These are phyloP conservation scores for Sclerospora graminicola DNA, from an alignment of 352 stramenopile species.

Conservation along the genomic window DNA sequence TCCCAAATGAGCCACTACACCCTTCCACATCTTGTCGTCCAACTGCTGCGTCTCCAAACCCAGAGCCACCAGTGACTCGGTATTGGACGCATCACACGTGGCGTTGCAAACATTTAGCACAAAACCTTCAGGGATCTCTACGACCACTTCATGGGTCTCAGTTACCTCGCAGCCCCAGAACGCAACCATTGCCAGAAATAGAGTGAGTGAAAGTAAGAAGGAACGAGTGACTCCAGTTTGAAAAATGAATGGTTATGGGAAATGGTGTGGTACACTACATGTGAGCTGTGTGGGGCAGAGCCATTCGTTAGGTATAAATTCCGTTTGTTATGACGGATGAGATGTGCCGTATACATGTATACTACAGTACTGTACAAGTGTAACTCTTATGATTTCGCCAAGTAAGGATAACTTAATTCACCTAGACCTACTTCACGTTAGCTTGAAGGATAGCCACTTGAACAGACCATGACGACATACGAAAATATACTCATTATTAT, in stretches of 20 bases:
- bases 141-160: constrained; percentile 38
- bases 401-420: too few relatives aligned
- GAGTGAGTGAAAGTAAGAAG: too few relatives aligned
- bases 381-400: too few relatives aligned
- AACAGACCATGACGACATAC: too few relatives aligned
- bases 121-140: constrained; percentile 42
- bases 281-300: too few relatives aligned
- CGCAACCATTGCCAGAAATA: constrained; percentile 21
- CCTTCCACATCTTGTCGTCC: constrained; percentile 53
- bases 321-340: too few relatives aligned
- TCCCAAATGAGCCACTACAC: constrained; percentile 48
- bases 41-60: constrained; percentile 59
- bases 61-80: constrained; percentile 27
- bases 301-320: too few relatives aligned
- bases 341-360: too few relatives aligned
- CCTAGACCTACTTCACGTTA: too few relatives aligned
- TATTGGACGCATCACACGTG: constrained; percentile 18
- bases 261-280: background rate
- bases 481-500: too few relatives aligned
- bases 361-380: too few relatives aligned
- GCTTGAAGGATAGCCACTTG: too few relatives aligned
- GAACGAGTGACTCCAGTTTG: constrained; percentile 4
- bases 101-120: constrained; percentile 60
- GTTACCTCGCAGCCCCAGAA: constrained; percentile 55
- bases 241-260: constrained; percentile 1